These are phyloP conservation scores for Orbilia oligospora DNA, from an alignment of 2,329 filamentous ascomycete species.

Conservation along the genomic window DNA sequence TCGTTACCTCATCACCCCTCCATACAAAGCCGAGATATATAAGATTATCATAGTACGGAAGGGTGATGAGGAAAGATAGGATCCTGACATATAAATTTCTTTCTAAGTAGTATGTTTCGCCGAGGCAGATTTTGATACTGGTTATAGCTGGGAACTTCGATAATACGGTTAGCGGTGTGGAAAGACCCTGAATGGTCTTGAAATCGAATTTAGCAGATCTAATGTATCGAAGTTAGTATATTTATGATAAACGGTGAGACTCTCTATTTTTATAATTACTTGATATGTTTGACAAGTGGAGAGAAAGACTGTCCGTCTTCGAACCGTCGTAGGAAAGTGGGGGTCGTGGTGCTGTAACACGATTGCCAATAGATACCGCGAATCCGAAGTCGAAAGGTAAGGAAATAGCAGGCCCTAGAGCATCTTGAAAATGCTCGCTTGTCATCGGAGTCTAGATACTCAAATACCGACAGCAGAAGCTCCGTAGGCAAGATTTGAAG, in stretches of 20 bases:
- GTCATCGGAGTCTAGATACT: not conserved
- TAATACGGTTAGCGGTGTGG: not conserved
- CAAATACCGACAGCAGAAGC: not conserved
- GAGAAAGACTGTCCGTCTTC: not conserved
- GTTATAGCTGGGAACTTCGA: not conserved
- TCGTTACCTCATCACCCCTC: not conserved
- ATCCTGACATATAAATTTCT: not conserved
- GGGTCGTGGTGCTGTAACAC: not conserved
- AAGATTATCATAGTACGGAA: not conserved
- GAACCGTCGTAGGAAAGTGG: not conserved
- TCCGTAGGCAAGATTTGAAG: not conserved
- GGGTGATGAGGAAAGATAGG: not conserved
- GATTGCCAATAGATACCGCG: not conserved
- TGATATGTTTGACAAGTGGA: not conserved
- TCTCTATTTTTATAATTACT: not conserved
- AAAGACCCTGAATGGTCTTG: not conserved
- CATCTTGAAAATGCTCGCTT: not conserved
- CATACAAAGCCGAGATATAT: constrained; percentile 1
- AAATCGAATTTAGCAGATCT: not conserved
- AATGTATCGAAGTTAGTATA: not conserved
- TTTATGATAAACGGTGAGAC: not conserved
- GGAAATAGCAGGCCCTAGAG: not conserved
- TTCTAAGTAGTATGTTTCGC: not conserved
- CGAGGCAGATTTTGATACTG: not conserved
- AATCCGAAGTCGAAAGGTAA: not conserved